Evolutionary conservation across 352 stramenopile genomes (phyloP).

Genomic region (Phytopythium mirpurense): DNA sequence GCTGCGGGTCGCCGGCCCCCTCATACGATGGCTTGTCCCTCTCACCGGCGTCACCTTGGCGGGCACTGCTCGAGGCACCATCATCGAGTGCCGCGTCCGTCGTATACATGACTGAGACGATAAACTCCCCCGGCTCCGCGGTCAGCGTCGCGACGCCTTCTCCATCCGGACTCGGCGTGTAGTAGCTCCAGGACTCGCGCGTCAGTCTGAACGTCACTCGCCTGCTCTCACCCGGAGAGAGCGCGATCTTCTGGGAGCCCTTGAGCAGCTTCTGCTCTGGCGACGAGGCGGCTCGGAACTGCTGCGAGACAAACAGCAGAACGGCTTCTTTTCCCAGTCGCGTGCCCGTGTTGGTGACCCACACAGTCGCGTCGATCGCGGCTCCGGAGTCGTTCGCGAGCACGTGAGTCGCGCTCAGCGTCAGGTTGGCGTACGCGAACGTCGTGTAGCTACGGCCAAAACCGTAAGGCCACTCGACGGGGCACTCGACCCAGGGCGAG

Average conservation of each 20-base stretch:
- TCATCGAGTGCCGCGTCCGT: neutral
- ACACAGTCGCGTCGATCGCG: conserved; percentile 38
- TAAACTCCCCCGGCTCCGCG: conserved; percentile 42
- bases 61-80: neutral
- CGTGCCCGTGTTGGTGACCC: conserved; percentile 66
- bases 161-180: conserved; percentile 34
- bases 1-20: neutral
- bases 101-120: conserved; percentile 42
- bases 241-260: conserved; percentile 69
- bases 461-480: conserved; percentile 69
- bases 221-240: conserved; percentile 34
- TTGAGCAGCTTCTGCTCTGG: conserved; percentile 81
- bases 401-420: conserved; percentile 29
- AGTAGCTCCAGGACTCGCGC: conserved; percentile 25
- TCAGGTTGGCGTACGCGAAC: conserved; percentile 49
- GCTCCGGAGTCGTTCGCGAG: conserved; percentile 11
- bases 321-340: conserved; percentile 62
- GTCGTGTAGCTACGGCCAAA: conserved; percentile 63
- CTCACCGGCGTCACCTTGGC: neutral
- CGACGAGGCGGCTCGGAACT: conserved; percentile 49
- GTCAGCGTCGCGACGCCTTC: conserved; percentile 22
- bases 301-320: conserved; percentile 74
- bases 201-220: conserved; percentile 41
- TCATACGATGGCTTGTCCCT: neutral
- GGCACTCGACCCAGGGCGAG: conserved; percentile 21